Conservation (phyloP, 768 basidiomycete genomes). For the Punctularia strigosozonata region DNA sequence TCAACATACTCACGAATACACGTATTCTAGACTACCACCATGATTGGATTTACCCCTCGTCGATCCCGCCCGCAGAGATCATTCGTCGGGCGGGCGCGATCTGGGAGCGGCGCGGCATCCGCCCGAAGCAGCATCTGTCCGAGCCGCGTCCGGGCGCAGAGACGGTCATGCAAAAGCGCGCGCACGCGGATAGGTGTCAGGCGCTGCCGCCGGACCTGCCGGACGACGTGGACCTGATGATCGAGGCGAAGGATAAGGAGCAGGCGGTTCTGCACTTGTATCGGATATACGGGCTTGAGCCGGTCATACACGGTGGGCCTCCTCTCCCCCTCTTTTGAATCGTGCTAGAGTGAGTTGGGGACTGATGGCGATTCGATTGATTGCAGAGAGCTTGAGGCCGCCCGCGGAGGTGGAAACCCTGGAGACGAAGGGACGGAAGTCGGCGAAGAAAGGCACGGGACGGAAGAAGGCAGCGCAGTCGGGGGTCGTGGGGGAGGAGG, state of each 20-base stretch:
- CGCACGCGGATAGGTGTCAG: constrained; percentile 78
- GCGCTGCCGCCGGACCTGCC: constrained; percentile 51
- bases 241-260: constrained; percentile 89
- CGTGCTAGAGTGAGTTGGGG: not conserved
- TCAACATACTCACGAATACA: constrained; percentile 17
- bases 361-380: not conserved
- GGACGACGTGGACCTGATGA: constrained; percentile 74
- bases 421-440: constrained; percentile 34
- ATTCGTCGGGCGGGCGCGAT: constrained; percentile 67
- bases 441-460: constrained; percentile 10
- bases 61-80: constrained; percentile 49
- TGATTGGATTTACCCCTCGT: constrained; percentile 54
- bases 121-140: constrained; percentile 86
- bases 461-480: constrained; percentile 25
- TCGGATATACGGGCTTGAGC: constrained; percentile 59
- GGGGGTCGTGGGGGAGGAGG: constrained; percentile 14
- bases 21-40: constrained; percentile 61
- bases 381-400: constrained; percentile 23
- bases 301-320: constrained; percentile 36
- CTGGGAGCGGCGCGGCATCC: constrained; percentile 67
- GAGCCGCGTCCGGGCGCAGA: constrained; percentile 81
- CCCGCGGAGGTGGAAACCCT: constrained; percentile 26
- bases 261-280: constrained; percentile 85
- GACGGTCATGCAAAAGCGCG: constrained; percentile 74
- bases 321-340: not conserved